phyloP scores from a whole-genome alignment of 495 filamentous ascomycete genomes.

The Friedmanniomyces simplex region DNA sequence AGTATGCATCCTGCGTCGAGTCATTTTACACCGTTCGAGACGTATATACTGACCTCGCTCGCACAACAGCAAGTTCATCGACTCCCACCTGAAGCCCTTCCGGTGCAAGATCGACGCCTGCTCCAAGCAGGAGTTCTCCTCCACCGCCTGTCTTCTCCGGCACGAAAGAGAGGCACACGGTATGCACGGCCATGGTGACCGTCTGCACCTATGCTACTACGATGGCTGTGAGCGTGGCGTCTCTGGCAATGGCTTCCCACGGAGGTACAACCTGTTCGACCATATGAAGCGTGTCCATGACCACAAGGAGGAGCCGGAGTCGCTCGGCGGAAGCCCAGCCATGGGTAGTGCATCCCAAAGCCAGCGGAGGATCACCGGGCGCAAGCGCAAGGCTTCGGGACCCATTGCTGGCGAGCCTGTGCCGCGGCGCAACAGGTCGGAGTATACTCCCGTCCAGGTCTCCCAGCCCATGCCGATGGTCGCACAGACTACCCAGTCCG shows the following conservation, averaged over 20 bases:
- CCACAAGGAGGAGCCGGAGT: conserved; percentile 38
- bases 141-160: conserved; percentile 86
- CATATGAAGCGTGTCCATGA: conserved; percentile 92
- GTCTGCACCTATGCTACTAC: conserved; percentile 76
- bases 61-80: conserved; percentile 70
- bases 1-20: too few species aligned
- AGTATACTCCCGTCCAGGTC: not conserved
- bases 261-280: conserved; percentile 87
- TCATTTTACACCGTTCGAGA: not conserved
- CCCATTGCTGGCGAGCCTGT: conserved; percentile 4
- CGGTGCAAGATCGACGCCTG: conserved; percentile 74
- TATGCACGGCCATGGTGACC: conserved; percentile 87
- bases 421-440: conserved; percentile 5
- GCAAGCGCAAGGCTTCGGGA: conserved; percentile 18
- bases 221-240: conserved; percentile 72
- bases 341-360: not conserved
- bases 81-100: conserved; percentile 90
- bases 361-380: conserved; percentile 4
- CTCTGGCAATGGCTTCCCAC: conserved; percentile 75
- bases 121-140: conserved; percentile 73
- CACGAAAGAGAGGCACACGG: conserved; percentile 92
- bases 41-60: not conserved
- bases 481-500: not conserved
- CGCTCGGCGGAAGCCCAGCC: conserved; percentile 2
- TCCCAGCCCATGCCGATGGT: not conserved